Evolutionary conservation across 129 eudicot genomes (phyloP), one percentile per base, ranked within the genome.

Genomic region (Tagetes patula): DNA sequence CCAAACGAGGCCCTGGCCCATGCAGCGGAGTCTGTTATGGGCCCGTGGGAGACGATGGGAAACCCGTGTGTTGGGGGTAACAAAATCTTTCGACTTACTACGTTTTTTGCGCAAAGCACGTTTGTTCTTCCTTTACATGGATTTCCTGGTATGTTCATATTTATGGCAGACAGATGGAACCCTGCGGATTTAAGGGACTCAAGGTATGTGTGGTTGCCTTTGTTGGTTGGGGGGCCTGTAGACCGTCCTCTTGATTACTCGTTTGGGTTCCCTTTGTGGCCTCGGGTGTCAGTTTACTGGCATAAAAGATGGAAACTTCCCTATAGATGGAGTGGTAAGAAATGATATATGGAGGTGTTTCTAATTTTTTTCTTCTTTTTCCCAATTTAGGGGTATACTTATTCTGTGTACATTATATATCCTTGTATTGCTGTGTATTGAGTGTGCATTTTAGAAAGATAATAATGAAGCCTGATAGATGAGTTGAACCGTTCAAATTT

Each of bases 141-240:
- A 66, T 66, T 86, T n/a, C 89, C 89, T 0, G 96, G 91, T 36
- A 60, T 73, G 45, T 90, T 84, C 63, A 79, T 93, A 39, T 87
- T 93, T 74, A 93, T 93, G 96, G 96, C 96, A 2, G 96, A 93
- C 65, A 71, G 98, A 40, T 93, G 98, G 98, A 93, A 93, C 72
- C 98, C 96, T 4, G 92, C 92, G 1, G 96, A 89, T 74, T 85
- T 93, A 84, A 80, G 89, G 85, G 96, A 93, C 80, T 93, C 98
- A 31, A 90, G 98, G 59, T 90, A 93, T 45, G 87, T 93, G 8
- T 93, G 98, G 98, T 69, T 93, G 82, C 96, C 98, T 8, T 72
- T 93, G 40, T 70, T 80, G 45, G 89, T 93, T 39, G 96, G 90
- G 9, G 96, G 98, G 43, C 84, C 96, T 1, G 92, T 81, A n/a